Base-by-base conservation (phyloP, 805 yeast species). In the Lachancea nothofagi region DNA sequence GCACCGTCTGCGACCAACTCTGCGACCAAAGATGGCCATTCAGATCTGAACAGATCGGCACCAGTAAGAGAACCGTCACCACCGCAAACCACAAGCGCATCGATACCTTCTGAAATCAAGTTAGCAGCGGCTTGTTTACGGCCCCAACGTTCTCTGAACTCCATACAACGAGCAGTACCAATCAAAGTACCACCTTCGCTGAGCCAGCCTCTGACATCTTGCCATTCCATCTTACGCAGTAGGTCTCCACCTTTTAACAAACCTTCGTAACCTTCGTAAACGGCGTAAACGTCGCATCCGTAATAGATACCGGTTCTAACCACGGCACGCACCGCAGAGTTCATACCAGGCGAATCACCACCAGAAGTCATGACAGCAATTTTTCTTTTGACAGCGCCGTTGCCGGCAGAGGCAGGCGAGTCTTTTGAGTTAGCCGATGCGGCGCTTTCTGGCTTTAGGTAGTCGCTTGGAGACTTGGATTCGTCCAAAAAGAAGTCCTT, bases 291-390 rank as follows among this genome's bases (percentile, higher is more conserved):
- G 47, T 88, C 94, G 68, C 97, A 93, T 13, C 83, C 89, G 42
- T 78, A 72, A 67, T 71, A 77, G 48, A 93, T 86, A 46, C 95
- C 96, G 2, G 96, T 78, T 53, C 98, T 76, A 7, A 90, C 96
- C 43, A 93, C 95, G 0, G 97, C 95, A 47, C 98, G 74, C 6
- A 93, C 98, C 20, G 81, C 85, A 4, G 97, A 90, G 64, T 88
- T 87, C 98, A 93, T 93, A 55, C 99, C 99, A 22, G 94, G 98
- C 38, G 97, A 84, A 61, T 93, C 99, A 65, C 99, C 98, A 53
- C 98, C 98, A 1, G 96, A 86, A 5, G 97, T 93, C 90, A 93
- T 88, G 36, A 93, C 93, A 4, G 95, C 98, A 48, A 93, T 85
- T 41, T 59, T 59, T 51, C 57, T 57, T 51, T 57, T 59, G 20